Conservation (phyloP, 192 early-diverging fungal species). For the Mortierella antarctica region DNA sequence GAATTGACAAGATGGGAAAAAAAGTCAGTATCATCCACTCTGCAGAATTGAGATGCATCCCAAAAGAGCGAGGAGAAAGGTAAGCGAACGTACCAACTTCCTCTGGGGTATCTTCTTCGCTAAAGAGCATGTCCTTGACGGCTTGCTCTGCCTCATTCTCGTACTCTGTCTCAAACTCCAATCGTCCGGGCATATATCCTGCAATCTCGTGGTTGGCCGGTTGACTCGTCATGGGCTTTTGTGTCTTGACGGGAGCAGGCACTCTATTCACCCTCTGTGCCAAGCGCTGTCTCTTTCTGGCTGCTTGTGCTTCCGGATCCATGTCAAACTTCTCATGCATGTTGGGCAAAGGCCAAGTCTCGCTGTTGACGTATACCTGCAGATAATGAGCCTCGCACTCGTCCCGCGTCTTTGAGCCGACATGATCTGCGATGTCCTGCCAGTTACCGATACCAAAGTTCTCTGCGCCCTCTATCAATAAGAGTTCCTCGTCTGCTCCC, state of each 20-base stretch:
- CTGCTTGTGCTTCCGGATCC: constrained; percentile 56
- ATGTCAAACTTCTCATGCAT: constrained; percentile 78
- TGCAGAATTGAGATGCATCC: neutral
- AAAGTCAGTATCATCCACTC: neutral
- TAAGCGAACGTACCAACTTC: constrained; percentile 72
- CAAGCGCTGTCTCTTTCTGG: constrained; percentile 50
- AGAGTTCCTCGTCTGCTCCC: constrained; percentile 96
- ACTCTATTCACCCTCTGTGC: constrained; percentile 26
- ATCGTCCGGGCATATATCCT: constrained; percentile 97
- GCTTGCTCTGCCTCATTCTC: constrained; percentile 95
- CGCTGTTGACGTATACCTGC: constrained; percentile 80
- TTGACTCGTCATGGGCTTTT: constrained; percentile 77
- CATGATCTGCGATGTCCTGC: constrained; percentile 93
- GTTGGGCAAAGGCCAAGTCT: constrained; percentile 86
- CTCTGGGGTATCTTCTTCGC: constrained; percentile 85
- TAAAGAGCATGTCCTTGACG: constrained; percentile 96
- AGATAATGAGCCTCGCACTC: constrained; percentile 94
- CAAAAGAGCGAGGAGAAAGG: neutral
- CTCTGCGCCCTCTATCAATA: constrained; percentile 91
- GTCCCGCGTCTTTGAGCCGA: constrained; percentile 89
- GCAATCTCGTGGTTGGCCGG: constrained; percentile 96
- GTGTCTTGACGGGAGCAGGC: constrained; percentile 41
- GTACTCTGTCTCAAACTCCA: constrained; percentile 96
- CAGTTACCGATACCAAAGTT: constrained; percentile 97
- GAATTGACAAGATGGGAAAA: constrained; percentile 11